Evolutionary conservation across 2,329 filamentous ascomycete species (phyloP).

Genomic region (Chrysosporium queenslandicum): DNA sequence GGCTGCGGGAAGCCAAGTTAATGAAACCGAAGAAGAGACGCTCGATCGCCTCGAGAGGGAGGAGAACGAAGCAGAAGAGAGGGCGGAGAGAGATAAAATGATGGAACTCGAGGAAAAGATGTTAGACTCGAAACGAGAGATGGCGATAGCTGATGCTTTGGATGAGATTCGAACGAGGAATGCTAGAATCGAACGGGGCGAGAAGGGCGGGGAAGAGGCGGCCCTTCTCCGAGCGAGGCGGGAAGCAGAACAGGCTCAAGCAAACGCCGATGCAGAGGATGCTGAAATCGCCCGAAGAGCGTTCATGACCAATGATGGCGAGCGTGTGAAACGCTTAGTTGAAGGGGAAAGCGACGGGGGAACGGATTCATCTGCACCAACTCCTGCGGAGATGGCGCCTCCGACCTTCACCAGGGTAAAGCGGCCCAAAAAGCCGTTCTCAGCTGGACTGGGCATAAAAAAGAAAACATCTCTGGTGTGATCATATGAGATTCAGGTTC

Average conservation of each 20-base stretch:
- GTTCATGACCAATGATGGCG: constrained; percentile 56
- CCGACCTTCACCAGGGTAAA: constrained; percentile 64
- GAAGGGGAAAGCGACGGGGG: constrained; percentile 39
- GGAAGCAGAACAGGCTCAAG: constrained; percentile 46
- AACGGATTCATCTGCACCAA: constrained; percentile 29
- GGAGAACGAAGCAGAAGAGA: constrained; percentile 52
- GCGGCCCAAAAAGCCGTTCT: constrained; percentile 80
- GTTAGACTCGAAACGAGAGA: constrained; percentile 82
- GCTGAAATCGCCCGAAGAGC: constrained; percentile 69
- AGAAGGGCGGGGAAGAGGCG: constrained; percentile 53
- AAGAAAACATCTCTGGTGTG: constrained; percentile 58
- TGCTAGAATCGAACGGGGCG: constrained; percentile 70
- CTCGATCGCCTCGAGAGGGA: constrained; percentile 74
- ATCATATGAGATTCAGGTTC: not conserved
- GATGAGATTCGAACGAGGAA: constrained; percentile 92
- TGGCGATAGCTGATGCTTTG: constrained; percentile 90
- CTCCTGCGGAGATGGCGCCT: constrained; percentile 35
- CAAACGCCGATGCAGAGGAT: constrained; percentile 66
- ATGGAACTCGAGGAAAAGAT: constrained; percentile 90
- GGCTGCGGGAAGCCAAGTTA: constrained; percentile 43
- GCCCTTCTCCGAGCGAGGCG: constrained; percentile 42
- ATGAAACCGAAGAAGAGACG: constrained; percentile 80
- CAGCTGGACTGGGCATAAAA: constrained; percentile 71
- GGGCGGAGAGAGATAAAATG: constrained; percentile 82
- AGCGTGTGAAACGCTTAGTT: constrained; percentile 45